Evolutionary conservation across 2,329 filamentous ascomycete genomes (phyloP), one percentile per base, ranked within the genome.

Genomic region (Colletotrichum salicis): DNA sequence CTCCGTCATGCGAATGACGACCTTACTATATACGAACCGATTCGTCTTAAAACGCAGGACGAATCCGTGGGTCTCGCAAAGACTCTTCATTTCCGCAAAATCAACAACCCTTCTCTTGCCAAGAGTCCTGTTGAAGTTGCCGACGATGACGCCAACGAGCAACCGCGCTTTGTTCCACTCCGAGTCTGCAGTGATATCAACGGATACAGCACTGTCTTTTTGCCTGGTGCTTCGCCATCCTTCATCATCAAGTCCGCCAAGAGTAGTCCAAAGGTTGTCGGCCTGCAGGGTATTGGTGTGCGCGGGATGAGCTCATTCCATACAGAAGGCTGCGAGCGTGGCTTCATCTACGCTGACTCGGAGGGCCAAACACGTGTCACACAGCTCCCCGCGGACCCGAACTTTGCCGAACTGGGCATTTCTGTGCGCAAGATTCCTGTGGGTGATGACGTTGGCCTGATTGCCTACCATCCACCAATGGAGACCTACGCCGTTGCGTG

Each of bases 211-310:
- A 89, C 93, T 1, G 91, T 98, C 1, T 96, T 97, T 78, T 87
- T 98, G 61, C 91, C 94, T 0, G 95, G 96, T 0, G 82, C 87
- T 4, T 94, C 94, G 0, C 93, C 96, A 0, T 92, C 91, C 70
- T 95, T 98, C 79, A 84, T 99, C 56, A 80, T 98, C 55, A 97
- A 94, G 77, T 94, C 94, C 59, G 89, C 94, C 45, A 93, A 94
- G 75, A 95, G 92, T 63, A 82, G 88, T 5, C 95, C 96, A 0
- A 91, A 90, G 75, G 88, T 97, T 15, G 82, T 97, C n/a, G 87
- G 89, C 12, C 84, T 98, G 1, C 89, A 92, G 72, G 92, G 93
- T 0, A 84, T 87, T 15, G 88, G 89, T 8, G 90, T 96, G 4
- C 88, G 91, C 51, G 90, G 91, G 61, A 86, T 98, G 76, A 94